These are phyloP conservation scores for Spinellus fusiger DNA, from an alignment of 192 early-diverging fungal genomes.

Conservation along the genomic window DNA sequence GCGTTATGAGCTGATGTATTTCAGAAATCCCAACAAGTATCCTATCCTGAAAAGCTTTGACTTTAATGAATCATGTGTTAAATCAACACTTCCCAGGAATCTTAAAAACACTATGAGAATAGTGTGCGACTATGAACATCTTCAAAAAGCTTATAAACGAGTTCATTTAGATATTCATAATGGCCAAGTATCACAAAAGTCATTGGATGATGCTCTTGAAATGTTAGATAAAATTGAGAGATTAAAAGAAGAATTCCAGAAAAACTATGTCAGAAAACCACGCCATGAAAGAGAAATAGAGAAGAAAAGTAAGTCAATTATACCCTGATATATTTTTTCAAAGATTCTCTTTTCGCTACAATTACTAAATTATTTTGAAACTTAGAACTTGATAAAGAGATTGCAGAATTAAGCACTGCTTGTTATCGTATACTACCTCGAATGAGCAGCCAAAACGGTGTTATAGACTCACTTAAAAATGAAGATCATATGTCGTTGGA, in stretches of 20 bases:
- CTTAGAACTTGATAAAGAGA: no score
- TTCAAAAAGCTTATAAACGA: conserved; percentile 52
- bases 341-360: no score
- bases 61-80: conserved; percentile 26
- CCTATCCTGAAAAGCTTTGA: conserved; percentile 14
- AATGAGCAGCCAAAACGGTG: conserved; percentile 34
- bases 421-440: conserved; percentile 78
- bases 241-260: conserved; percentile 18
- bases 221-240: conserved; percentile 53
- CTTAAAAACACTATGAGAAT: conserved; percentile 59
- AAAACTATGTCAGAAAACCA: not conserved
- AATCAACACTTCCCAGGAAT: conserved; percentile 33
- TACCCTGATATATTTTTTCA: no score
- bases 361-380: no score
- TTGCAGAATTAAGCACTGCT: no score
- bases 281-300: not conserved
- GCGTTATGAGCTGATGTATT: conserved; percentile 30
- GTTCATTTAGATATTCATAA: conserved; percentile 70
- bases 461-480: conserved; percentile 44
- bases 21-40: conserved; percentile 12
- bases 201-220: conserved; percentile 51
- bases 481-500: not conserved
- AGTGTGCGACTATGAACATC: conserved; percentile 59
- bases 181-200: conserved; percentile 62
- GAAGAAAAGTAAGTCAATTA: not conserved